A percentile compares a stretch with the other conserved stretches of the same genome.
These are phyloP conservation scores for Suillus decipiens DNA, from an alignment of 768 basidiomycete species.

Conservation along the genomic window DNA sequence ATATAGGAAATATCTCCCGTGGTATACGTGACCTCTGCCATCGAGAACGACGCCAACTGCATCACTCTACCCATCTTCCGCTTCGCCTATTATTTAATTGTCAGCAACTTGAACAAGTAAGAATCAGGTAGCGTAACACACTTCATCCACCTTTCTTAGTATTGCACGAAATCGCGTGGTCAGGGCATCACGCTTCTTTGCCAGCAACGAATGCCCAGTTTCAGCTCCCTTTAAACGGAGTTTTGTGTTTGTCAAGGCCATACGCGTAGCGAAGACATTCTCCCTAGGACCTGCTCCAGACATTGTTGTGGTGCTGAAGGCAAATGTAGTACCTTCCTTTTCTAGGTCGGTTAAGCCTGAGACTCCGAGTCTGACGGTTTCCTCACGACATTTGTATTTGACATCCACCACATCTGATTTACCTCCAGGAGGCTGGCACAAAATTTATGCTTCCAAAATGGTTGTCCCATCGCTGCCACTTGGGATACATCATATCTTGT, in stretches of 20 bases:
- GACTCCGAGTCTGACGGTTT: too few species aligned
- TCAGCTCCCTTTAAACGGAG: constrained; percentile 88
- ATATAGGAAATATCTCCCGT: constrained; percentile 98
- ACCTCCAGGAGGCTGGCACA: constrained; percentile 11
- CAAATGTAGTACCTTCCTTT: background rate
- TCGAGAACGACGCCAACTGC: constrained; percentile 98
- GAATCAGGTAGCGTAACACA: constrained; percentile 35
- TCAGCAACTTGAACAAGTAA: constrained; percentile 19
- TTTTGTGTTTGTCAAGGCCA: constrained; percentile 95
- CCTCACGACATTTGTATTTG: too few species aligned
- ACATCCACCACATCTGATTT: too few species aligned
- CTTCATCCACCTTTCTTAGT: constrained; percentile 96
- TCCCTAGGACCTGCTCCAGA: constrained; percentile 89
- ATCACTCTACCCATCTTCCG: constrained; percentile 99
- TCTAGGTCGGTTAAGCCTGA: background rate
- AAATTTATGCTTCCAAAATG: constrained; percentile 33
- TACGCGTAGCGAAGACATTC: constrained; percentile 94
- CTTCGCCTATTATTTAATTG: constrained; percentile 69
- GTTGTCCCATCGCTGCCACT: constrained; percentile 56
- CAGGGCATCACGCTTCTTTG: constrained; percentile 97
- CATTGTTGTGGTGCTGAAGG: constrained; percentile 48
- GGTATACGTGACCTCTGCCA: constrained; percentile 98
- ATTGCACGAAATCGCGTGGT: constrained; percentile 94
- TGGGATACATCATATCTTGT: constrained; percentile 89
- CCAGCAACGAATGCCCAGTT: constrained; percentile 92